Evolutionary conservation across 306 rosid species (phyloP), one percentile per base, ranked within the genome.

Genomic region (Fagus sylvatica): DNA sequence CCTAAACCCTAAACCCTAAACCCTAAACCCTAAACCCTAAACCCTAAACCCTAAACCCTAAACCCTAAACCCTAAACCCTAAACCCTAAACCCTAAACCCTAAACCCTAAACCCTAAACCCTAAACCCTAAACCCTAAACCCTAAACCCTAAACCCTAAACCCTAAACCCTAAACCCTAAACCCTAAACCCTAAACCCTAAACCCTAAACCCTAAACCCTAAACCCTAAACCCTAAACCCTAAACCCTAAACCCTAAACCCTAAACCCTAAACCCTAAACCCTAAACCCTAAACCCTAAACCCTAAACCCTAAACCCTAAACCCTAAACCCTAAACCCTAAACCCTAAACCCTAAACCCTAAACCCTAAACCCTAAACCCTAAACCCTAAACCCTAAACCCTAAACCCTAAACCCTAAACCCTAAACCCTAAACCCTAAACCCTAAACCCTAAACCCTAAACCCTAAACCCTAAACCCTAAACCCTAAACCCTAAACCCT

Each of bases 161-260:
- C 83, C 78, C 34, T 22, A 53, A 73, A 54, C 69, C 73, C 78
- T 11, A 66, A 74, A 65, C 60, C 74, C 68, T 40, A 65, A 61
- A 59, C 70, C 74, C 78, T 30, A 40, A 73, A 73, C 76, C 82
- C 82, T 77, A 51, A 73, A 73, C 55, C 83, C 73, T 53, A 36
- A 79, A 79, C 77, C 77, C 82, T 79, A 78, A 62, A 65, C 82
- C 82, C 72, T 71, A 71, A 78, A 71, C 72, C 76, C 76, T 46
- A 60, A 71, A 46, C 76, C 76, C 48, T 13, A 61, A 78, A 62
- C 72, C 41, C 46, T 36, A 61, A 61, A 49, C 76, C 82, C 71
- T 37, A 61, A 72, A 66, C 72, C 77, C 68, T 32, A 71, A 40
- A 65, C 73, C 77, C 64, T 12, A 62, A 72, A 39, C 82, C 77